Evolutionary conservation across 2,329 filamentous ascomycete species (phyloP), one percentile per base, ranked within the genome.

Genomic region (Trichoderma sp.): DNA sequence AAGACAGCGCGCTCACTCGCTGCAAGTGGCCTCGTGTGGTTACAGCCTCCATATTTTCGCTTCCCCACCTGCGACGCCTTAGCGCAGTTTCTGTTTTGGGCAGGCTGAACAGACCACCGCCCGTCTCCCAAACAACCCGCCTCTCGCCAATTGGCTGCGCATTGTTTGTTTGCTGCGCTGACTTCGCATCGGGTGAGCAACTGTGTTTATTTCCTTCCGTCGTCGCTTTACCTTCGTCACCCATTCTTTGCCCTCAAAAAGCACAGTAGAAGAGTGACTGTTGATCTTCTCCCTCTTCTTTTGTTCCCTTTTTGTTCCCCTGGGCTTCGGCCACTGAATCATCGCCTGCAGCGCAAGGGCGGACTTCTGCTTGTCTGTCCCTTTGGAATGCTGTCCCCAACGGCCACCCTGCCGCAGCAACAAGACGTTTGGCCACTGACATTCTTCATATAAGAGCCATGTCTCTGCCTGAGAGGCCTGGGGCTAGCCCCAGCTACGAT

Each of bases 401-500:
- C 36, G 58, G 39, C 18, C 56, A 26, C 61, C 60, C 71, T 64
- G 28, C 34, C 51, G 47, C 71, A 58, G 47, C 71, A 62, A 72
- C 47, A 36, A 58, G 53, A 68, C 47, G 30, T 24, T 36, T 57
- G 60, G 47, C 70, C 24, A 34, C 71, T 72, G 36, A 72, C 71
- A 57, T 51, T 26, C 26, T 30, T 39, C 3, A 21, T 36, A 63
- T 62, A 74, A 86, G 84, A 79, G 84, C 77, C 78, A 91, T 91
- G 89, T 89, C 88, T 82, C 85, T 89, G 75, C 87, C 88, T 74
- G 84, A 88, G 80, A 87, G 91, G 81, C 92, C 92, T 72, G 89
- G 90, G 78, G 87, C 87, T 76, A 86, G 85, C 76, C 86, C 90
- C 58, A 86, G 86, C 70, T 87, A 87, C 77, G 89, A 91, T 76